Conservation (phyloP, 352 stramenopile species). For the Pythium rhizo-oryzae region DNA sequence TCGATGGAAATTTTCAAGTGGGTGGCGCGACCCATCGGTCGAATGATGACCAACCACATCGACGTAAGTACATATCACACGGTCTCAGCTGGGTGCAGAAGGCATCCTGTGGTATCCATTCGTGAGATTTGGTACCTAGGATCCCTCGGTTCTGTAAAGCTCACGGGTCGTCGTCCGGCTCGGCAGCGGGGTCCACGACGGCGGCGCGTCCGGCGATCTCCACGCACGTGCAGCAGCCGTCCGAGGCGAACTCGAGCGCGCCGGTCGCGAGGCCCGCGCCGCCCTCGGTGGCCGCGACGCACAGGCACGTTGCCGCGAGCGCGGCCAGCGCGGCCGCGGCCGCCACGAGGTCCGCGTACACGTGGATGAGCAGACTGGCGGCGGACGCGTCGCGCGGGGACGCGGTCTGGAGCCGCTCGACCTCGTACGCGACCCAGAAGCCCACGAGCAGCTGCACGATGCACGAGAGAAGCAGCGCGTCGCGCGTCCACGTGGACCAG, state of each 20-base stretch:
- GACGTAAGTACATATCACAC: too few species aligned
- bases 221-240: background rate
- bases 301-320: background rate
- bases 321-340: background rate
- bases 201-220: background rate
- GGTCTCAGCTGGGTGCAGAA: too few species aligned
- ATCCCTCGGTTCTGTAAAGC: too few species aligned
- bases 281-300: background rate
- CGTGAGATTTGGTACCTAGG: too few species aligned
- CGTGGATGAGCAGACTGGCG: background rate
- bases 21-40: too few species aligned
- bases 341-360: constrained; percentile 7
- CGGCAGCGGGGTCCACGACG: too few species aligned
- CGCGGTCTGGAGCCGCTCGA: background rate
- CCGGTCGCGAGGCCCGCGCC: background rate
- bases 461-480: background rate
- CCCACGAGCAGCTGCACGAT: background rate
- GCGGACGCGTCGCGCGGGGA: background rate
- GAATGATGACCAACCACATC: too few species aligned
- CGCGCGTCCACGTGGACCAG: background rate
- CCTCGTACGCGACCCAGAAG: constrained; percentile 3
- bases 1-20: too few species aligned
- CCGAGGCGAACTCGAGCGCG: background rate
- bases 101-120: too few species aligned
- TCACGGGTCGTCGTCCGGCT: too few species aligned